Conservation (phyloP, 2,329 filamentous ascomycete species). For the Alternaria ethzedia region DNA sequence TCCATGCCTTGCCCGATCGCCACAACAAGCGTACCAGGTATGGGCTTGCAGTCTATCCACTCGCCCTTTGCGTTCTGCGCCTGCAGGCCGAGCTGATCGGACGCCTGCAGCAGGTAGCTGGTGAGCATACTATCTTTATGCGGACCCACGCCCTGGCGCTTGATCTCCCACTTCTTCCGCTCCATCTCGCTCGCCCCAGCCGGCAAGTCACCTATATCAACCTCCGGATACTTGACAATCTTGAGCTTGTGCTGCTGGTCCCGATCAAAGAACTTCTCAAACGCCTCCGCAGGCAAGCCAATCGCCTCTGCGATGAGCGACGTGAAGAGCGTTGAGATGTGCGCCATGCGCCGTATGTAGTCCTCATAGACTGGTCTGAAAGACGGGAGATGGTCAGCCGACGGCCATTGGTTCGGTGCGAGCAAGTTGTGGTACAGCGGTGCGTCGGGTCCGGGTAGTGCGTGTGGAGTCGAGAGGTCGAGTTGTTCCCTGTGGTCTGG, state of each 20-base stretch:
- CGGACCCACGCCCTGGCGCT: constrained; percentile 70
- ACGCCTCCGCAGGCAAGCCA: constrained; percentile 70
- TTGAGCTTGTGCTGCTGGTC: constrained; percentile 84
- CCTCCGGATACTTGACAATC: constrained; percentile 84
- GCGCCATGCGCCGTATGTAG: constrained; percentile 78
- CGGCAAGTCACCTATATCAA: constrained; percentile 42
- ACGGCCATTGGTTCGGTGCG: constrained; percentile 81
- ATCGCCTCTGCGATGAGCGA: constrained; percentile 85
- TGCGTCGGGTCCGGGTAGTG: constrained; percentile 65
- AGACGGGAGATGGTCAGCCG: constrained; percentile 63
- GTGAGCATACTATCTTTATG: constrained; percentile 88
- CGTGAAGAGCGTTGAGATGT: constrained; percentile 75
- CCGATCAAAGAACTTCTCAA: constrained; percentile 77
- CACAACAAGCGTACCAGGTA: constrained; percentile 79
- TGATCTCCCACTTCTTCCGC: constrained; percentile 58
- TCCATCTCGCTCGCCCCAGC: constrained; percentile 39
- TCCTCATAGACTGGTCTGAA: constrained; percentile 74
- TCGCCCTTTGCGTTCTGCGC: constrained; percentile 78
- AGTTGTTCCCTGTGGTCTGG: constrained; percentile 86
- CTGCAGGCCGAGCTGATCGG: constrained; percentile 76
- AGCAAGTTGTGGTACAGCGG: constrained; percentile 78
- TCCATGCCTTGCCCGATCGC: constrained; percentile 88
- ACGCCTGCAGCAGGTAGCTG: constrained; percentile 81
- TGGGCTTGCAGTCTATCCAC: constrained; percentile 84
- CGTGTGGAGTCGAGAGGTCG: constrained; percentile 81